phyloP scores from a whole-genome alignment of 2,329 filamentous ascomycete genomes.

The Colletotrichum sp. region DNA sequence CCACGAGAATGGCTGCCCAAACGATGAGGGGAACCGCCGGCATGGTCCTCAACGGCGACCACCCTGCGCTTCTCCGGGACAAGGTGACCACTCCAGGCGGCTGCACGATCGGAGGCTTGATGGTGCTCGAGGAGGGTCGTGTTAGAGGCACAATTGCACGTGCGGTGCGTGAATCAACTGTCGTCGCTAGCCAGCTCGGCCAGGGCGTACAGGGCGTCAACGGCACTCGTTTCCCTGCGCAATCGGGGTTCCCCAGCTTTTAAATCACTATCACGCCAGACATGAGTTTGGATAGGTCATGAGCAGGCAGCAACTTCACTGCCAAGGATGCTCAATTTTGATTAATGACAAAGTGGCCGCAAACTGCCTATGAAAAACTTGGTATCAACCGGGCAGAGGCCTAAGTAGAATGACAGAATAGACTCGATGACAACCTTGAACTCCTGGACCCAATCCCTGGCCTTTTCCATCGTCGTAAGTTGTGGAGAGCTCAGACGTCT shows the following conservation, averaged over 20 bases:
- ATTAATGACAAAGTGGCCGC: background rate
- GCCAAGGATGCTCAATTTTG: background rate
- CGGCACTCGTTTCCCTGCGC: constrained; percentile 41
- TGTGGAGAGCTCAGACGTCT: background rate
- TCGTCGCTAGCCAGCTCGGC: constrained; percentile 70
- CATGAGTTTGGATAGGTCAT: background rate
- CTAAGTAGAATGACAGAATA: constrained; percentile 9
- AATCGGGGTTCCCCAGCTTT: background rate
- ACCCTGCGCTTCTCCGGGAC: constrained; percentile 76
- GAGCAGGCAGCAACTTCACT: background rate
- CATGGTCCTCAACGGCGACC: constrained; percentile 73
- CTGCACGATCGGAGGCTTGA: constrained; percentile 76
- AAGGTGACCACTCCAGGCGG: constrained; percentile 81
- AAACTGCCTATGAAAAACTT: background rate
- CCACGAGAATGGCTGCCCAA: constrained; percentile 79
- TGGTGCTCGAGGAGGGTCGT: constrained; percentile 75
- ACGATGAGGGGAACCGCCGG: constrained; percentile 77
- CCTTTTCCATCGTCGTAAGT: background rate
- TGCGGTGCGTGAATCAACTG: constrained; percentile 74
- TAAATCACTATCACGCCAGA: background rate
- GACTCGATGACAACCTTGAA: background rate
- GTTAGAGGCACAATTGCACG: constrained; percentile 71
- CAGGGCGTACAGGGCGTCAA: constrained; percentile 52
- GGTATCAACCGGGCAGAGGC: constrained; percentile 19
- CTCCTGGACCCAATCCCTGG: background rate